Percentiles rank a stretch among this genome's conserved stretches.
These are phyloP conservation scores for Penicillium flavigenum DNA, from an alignment of 495 filamentous ascomycete genomes.

Conservation along the genomic window DNA sequence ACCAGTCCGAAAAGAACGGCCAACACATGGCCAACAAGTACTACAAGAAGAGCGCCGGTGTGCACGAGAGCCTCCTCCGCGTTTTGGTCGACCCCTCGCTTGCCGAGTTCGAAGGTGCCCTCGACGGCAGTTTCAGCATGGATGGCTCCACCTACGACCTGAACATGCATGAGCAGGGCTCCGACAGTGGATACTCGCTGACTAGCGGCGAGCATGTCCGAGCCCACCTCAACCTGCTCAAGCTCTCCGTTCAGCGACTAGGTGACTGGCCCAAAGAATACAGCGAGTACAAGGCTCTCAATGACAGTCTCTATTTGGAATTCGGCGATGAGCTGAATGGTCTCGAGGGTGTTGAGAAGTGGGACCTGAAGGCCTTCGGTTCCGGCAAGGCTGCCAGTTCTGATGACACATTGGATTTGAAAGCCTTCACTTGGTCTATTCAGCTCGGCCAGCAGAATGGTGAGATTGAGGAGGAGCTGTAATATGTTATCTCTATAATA, in stretches of 20 bases:
- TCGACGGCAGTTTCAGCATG: constrained; percentile 25
- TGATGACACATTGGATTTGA: constrained; percentile 22
- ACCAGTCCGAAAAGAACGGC: constrained; percentile 32
- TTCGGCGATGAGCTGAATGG: constrained; percentile 32
- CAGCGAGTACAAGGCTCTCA: constrained; percentile 32
- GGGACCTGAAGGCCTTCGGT: constrained; percentile 39
- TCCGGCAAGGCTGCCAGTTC: constrained; percentile 26
- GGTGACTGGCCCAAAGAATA: constrained; percentile 45
- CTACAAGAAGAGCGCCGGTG: constrained; percentile 40
- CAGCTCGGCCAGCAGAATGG: constrained; percentile 18
- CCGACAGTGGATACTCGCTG: constrained; percentile 12
- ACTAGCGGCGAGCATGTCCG: constrained; percentile 36
- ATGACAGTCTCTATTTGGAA: constrained; percentile 19
- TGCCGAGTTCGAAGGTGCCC: constrained; percentile 29
- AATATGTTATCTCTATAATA: background rate
- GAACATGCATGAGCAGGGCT: constrained; percentile 14
- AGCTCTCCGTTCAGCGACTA: constrained; percentile 40
- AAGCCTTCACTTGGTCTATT: constrained; percentile 24
- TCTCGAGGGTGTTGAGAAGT: constrained; percentile 39
- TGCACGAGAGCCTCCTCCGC: constrained; percentile 43
- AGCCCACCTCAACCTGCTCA: constrained; percentile 39
- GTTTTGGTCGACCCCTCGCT: constrained; percentile 35
- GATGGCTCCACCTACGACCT: constrained; percentile 26
- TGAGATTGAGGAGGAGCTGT: constrained; percentile 27
- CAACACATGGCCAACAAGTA: constrained; percentile 40